Conservation (phyloP, 1,284 basidiomycete genomes). For the Malassezia brasiliensis region DNA sequence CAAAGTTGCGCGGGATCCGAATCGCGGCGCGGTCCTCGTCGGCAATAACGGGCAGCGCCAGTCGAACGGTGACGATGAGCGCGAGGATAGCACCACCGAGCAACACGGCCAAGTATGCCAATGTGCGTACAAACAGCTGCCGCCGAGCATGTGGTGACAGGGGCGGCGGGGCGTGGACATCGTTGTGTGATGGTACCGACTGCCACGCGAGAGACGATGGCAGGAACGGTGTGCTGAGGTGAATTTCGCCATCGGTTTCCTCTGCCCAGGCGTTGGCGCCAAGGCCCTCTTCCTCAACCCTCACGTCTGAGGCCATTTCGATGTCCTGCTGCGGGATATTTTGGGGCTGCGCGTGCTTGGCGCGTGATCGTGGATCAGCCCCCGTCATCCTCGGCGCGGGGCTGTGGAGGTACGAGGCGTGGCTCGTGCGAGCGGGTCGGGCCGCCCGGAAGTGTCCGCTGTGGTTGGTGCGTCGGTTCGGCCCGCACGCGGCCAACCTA, state of each 20-base stretch:
- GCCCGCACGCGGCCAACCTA: too few species aligned
- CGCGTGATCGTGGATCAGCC: too few species aligned
- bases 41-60: constrained; percentile 32
- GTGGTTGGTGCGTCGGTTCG: too few species aligned
- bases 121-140: constrained; percentile 24
- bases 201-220: constrained; percentile 12
- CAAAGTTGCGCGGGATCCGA: constrained; percentile 48
- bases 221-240: constrained; percentile 13
- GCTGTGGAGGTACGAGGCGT: constrained; percentile 1
- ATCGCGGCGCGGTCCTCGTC: constrained; percentile 30
- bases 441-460: too few species aligned
- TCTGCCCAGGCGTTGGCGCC: too few species aligned
- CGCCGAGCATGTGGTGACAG: constrained; percentile 15
- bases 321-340: not conserved
- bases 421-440: constrained; percentile 2
- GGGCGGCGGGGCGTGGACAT: not conserved
- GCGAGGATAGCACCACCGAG: constrained; percentile 29
- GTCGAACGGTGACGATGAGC: constrained; percentile 26
- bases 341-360: too few species aligned
- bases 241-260: not conserved
- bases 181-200: constrained; percentile 3
- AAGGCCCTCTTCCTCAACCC: not conserved
- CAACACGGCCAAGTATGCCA: constrained; percentile 20
- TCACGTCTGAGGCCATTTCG: not conserved
- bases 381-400: not conserved